Conservation (phyloP, 1,284 basidiomycete genomes). For the Irpex lacteus region DNA sequence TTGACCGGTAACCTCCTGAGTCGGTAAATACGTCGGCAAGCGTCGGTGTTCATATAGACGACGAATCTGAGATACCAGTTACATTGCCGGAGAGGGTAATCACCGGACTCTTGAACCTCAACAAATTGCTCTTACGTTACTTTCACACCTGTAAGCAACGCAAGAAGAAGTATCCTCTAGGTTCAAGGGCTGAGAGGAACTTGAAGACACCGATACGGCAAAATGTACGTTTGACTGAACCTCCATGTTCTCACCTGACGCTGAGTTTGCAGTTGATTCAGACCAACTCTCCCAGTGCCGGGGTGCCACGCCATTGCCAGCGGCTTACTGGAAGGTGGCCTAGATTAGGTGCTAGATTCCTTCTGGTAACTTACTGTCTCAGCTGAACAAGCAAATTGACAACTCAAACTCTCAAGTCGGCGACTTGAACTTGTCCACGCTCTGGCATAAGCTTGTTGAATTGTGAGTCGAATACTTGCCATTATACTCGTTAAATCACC, state of each 20-base stretch:
- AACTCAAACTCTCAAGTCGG: not conserved
- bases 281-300: not conserved
- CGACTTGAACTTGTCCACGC: not conserved
- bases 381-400: not conserved
- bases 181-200: no score
- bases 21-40: not conserved
- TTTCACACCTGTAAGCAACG: not conserved
- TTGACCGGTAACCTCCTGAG: not conserved
- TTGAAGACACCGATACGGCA: no score
- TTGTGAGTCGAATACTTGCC: not conserved
- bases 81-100: not conserved
- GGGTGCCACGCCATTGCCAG: not conserved
- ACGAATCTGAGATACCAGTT: not conserved
- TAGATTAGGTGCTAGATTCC: not conserved
- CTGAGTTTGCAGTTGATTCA: no score
- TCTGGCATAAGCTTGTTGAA: not conserved
- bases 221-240: not conserved
- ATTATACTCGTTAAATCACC: not conserved
- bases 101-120: not conserved
- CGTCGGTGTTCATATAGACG: not conserved
- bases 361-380: not conserved
- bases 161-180: not conserved
- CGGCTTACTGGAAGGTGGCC: no score
- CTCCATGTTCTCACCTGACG: no score
- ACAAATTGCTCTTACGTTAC: not conserved